Base-by-base conservation (phyloP, 305 asterid species). In the Solanum hybrid region DNA sequence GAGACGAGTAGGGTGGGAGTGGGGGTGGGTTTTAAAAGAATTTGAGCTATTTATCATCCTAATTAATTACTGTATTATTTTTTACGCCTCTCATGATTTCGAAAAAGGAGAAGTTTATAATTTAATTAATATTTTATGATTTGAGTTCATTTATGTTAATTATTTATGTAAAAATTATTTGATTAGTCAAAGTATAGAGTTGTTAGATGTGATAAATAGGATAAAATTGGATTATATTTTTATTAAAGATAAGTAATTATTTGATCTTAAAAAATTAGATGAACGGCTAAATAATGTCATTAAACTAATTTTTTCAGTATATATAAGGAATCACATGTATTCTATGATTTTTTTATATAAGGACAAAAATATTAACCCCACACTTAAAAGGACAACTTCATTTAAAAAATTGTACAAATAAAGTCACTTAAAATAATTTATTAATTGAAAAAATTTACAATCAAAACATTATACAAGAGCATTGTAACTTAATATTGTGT, bases 11-110 rank as follows among this genome's bases (percentile, higher is more conserved):
- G 51, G 0, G 13, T 39, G 51, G 15, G 51, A 12, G 5, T 41
- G 17, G 57, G 39, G 51, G 0, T 39, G 51, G 51, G 15, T 39
- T 12, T 41, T 12, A 12, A 41, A 41, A 41, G 17, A 41, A 41
- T 0, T 41, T 41, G 57, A 39, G 57, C 0, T 12, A 39, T 39
- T 45, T 45, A 45, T 45, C 20, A 45, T 51, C 2, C 6, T 45
- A 13, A 45, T 6, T 61, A 29, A 29, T 29, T 29, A 57, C 15
- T 57, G 17, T 17, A 4, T 14, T 51, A 7, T 20, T 61, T 20
- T 20, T 61, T 61, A 3, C 0, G 0, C 5, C 11, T 61, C 5
- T 20, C 2, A 7, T 20, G 0, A 0, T 61, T 0, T 3, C 1
- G 1, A 61, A 20, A 61, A 61, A 7, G 2, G 0, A 61, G 5